Evolutionary conservation across 305 asterid genomes (phyloP).

Genomic region (Fraxinus paxiana): DNA sequence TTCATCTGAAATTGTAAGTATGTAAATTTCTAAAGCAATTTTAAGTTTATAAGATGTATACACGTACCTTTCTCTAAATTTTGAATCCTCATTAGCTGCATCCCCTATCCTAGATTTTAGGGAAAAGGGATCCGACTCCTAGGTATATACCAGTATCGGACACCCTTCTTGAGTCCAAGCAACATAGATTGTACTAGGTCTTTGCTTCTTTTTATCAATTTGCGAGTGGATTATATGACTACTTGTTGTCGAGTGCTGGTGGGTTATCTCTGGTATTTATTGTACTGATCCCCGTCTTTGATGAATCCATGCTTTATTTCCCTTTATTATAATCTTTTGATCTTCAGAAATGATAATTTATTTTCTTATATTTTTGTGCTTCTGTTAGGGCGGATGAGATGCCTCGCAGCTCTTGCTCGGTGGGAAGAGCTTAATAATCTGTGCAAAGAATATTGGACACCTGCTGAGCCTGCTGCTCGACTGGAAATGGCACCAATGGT

Average conservation of each 20-base stretch:
- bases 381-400: slow-evolving; percentile 83
- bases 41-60: not conserved
- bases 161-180: not conserved
- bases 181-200: not conserved
- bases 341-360: slow-evolving; percentile 8
- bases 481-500: slow-evolving; percentile 99
- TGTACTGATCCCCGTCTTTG: slow-evolving; percentile 4
- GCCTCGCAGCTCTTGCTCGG: slow-evolving; percentile 99
- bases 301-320: slow-evolving; percentile 1
- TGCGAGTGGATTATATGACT: not conserved
- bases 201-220: not conserved
- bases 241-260: not conserved
- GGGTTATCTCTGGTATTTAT: not conserved
- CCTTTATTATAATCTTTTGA: not conserved
- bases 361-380: slow-evolving; percentile 22
- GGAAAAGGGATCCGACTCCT: not conserved
- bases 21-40: not conserved
- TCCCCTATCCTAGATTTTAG: not conserved
- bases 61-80: not conserved
- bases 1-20: not conserved
- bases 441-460: slow-evolving; percentile 96
- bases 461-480: slow-evolving; percentile 96
- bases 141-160: not conserved
- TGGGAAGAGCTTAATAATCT: slow-evolving; percentile 99
- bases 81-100: not conserved